Evolutionary conservation across 2,329 filamentous ascomycete genomes (phyloP), one percentile per base, ranked within the genome.

Genomic region (Exophiala sp.): DNA sequence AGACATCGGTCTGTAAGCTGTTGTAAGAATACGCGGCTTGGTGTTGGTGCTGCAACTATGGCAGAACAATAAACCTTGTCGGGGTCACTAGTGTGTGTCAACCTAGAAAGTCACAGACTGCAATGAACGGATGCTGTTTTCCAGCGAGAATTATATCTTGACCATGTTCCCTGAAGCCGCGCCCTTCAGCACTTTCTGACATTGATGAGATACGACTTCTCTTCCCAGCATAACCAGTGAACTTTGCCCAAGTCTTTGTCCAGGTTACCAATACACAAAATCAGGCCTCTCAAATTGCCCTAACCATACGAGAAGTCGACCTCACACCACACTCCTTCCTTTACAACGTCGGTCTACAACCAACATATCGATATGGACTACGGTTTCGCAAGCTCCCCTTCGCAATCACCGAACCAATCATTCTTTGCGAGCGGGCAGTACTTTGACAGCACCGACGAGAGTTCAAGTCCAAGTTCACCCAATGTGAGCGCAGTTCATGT

Each of bases 361-460:
- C n/a, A 18, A 22, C 38, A 50, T 14, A 39, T 44, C 52, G 52
- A 43, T 32, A 60, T 60, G 55, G 57, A 59, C 39, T 59, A 55
- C 48, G 48, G 55, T 16, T 59, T 59, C 40, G 52, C 48, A 42
- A 56, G 58, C 55, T 60, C 58, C 21, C 56, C 56, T 5, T 56
- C 57, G 41, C 51, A 53, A 32, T 60, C 57, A 30, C 55, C 58
- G 29, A 56, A 43, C 43, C 53, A 58, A 47, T 56, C 52, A n/a
- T 45, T 58, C 41, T 59, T 60, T 48, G 45, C 55, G 8, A 47
- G 48, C 27, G 54, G 55, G 27, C 50, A 52, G 40, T 58, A 58
- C 39, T 60, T 60, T 40, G 61, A 60, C 35, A 57, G 51, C 45
- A 59, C 57, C 21, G 60, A 58, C 24, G 59, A 63, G 27, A 46